Conservation (phyloP, 495 filamentous ascomycete species). For the Neurospora sublineolata region DNA sequence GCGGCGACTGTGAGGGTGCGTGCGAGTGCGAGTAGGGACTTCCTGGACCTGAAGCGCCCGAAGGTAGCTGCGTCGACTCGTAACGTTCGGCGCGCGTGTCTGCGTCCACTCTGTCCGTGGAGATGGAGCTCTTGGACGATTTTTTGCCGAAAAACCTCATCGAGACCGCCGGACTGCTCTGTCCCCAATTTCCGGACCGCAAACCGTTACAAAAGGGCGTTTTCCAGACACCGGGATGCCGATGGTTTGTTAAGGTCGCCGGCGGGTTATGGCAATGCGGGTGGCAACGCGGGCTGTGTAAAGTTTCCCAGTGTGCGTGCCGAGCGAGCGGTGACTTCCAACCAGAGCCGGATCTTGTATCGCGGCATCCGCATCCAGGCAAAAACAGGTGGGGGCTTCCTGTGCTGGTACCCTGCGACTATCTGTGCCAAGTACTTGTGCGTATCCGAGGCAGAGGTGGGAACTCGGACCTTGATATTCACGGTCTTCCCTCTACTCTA, state of each 20-base stretch:
- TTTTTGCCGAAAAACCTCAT: constrained; percentile 48
- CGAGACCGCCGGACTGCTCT: constrained; percentile 10
- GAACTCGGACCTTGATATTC: not conserved
- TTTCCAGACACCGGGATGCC: not conserved
- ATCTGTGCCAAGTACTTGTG: constrained; percentile 7
- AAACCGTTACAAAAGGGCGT: not conserved
- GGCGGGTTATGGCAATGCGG: not conserved
- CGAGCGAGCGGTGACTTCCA: constrained; percentile 16
- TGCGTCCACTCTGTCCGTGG: constrained; percentile 36
- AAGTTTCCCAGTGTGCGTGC: not conserved
- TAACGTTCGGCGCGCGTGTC: constrained; percentile 18
- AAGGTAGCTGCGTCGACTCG: constrained; percentile 15
- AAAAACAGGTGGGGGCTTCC: constrained; percentile 10
- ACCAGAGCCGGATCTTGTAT: constrained; percentile 24
- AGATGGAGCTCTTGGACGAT: constrained; percentile 37
- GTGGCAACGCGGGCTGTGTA: not conserved
- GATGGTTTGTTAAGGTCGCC: not conserved
- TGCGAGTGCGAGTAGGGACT: constrained; percentile 9
- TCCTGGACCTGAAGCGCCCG: constrained; percentile 11
- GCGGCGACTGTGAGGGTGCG: constrained; percentile 15
- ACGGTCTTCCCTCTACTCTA: not conserved
- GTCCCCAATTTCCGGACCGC: not conserved
- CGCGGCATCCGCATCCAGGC: constrained; percentile 17
- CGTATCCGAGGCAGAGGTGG: not conserved
- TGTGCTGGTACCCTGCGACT: constrained; percentile 11